Evolutionary conservation across 768 basidiomycete species (phyloP).

Genomic region (Cyclocybe aegerita): DNA sequence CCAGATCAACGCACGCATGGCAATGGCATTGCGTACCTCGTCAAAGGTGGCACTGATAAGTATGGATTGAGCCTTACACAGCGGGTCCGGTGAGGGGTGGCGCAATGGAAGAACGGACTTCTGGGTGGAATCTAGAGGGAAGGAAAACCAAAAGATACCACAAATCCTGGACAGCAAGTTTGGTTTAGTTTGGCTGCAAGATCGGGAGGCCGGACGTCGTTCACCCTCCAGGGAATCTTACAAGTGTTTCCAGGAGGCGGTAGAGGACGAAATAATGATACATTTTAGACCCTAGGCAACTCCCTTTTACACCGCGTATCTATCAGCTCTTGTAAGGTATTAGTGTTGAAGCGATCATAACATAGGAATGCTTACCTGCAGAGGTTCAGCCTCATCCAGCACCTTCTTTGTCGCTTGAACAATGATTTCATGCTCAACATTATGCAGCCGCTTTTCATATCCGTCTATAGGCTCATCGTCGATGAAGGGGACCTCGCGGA

Average conservation of each 20-base stretch:
- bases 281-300: background rate
- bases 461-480: constrained; percentile 70
- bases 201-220: background rate
- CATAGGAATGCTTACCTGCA: constrained; percentile 13
- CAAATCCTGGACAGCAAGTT: constrained; percentile 1
- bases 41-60: too few species aligned
- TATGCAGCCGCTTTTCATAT: constrained; percentile 78
- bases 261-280: constrained; percentile 6
- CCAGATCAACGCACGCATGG: too few species aligned
- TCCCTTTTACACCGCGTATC: background rate
- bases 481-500: constrained; percentile 72
- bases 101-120: too few species aligned
- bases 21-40: too few species aligned
- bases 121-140: background rate
- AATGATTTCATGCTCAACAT: constrained; percentile 86
- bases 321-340: too few species aligned
- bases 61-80: too few species aligned
- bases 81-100: too few species aligned
- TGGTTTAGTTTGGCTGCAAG: constrained; percentile 14
- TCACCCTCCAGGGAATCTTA: background rate
- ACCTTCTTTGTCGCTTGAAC: constrained; percentile 80
- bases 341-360: background rate
- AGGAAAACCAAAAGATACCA: background rate
- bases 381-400: constrained; percentile 50
- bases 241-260: constrained; percentile 1